phyloP scores from a whole-genome alignment of 257 asterid species.

The Salvia rosmarinus region DNA sequence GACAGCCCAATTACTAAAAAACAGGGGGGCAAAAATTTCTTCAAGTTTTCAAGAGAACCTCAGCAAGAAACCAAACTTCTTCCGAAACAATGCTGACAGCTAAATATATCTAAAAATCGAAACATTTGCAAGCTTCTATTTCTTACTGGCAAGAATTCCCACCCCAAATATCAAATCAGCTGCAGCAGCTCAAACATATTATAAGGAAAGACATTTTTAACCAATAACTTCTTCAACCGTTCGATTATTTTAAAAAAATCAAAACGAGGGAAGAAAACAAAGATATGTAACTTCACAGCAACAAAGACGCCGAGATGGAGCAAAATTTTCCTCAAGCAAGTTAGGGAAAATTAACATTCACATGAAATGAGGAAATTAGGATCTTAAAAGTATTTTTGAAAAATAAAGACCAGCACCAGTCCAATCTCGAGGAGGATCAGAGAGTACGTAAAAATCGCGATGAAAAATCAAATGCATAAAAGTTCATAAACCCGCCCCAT shows the following conservation, averaged over 20 bases:
- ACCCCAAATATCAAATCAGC: not conserved
- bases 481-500: too few relatives aligned
- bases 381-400: not conserved
- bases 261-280: not conserved
- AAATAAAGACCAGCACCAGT: not conserved
- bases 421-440: not conserved
- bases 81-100: not conserved
- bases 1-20: not conserved
- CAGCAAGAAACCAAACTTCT: too few relatives aligned
- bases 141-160: not conserved
- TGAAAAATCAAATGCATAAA: not conserved
- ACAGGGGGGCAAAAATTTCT: not conserved
- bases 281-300: too few relatives aligned
- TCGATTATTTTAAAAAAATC: not conserved
- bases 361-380: not conserved
- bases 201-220: not conserved
- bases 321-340: not conserved
- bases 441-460: slow-evolving; percentile 6
- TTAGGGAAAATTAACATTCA: not conserved
- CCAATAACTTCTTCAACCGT: not conserved
- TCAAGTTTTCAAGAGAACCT: not conserved
- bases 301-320: too few relatives aligned
- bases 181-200: not conserved
- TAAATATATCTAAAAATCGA: not conserved
- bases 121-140: not conserved